Conservation (phyloP, 768 basidiomycete genomes). For the Lactarius vividus region DNA sequence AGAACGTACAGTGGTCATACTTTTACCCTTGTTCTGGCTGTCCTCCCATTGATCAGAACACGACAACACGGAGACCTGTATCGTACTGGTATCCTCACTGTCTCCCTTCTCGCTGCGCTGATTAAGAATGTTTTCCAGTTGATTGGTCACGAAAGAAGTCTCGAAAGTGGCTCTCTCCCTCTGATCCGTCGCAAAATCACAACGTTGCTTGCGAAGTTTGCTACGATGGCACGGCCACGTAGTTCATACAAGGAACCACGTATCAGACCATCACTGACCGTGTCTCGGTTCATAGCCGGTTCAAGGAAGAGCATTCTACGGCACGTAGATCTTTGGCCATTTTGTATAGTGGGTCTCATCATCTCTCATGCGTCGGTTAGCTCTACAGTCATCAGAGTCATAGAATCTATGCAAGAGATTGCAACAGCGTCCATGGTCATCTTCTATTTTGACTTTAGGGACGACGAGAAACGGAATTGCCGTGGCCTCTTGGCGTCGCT, state of each 20-base stretch:
- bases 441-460: neutral
- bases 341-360: neutral
- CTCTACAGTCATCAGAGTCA: neutral
- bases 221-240: neutral
- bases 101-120: neutral
- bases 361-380: no score
- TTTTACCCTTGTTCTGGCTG: slow-evolving; percentile 8
- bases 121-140: neutral
- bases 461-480: neutral
- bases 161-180: neutral
- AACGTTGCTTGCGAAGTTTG: neutral
- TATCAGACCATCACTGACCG: neutral
- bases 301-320: neutral
- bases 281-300: neutral
- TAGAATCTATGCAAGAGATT: neutral
- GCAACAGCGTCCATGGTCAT: neutral
- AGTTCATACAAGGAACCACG: neutral
- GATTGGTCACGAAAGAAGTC: neutral
- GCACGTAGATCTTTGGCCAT: neutral
- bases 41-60: slow-evolving; percentile 22
- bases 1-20: slow-evolving; percentile 23
- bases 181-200: neutral
- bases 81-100: no score
- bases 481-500: neutral
- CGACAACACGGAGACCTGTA: slow-evolving; percentile 21